Percentiles rank a stretch among this genome's conserved stretches.
Conservation (phyloP, 768 basidiomycete genomes). For the Podaxis sp. region DNA sequence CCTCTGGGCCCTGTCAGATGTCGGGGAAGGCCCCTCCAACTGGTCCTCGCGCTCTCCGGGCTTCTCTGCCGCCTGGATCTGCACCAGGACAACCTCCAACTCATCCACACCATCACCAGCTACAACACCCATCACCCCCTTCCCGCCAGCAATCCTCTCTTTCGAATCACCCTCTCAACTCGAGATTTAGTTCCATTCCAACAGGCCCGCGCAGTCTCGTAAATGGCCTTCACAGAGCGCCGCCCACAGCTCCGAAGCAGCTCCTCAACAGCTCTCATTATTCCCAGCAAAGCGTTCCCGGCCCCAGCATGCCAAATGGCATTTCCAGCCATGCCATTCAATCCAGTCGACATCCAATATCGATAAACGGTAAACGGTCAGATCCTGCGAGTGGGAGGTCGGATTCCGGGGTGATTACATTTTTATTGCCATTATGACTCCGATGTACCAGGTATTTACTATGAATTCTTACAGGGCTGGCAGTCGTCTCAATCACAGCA, state of each 20-base stretch:
- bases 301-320: constrained; percentile 22
- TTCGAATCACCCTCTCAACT: constrained; percentile 17
- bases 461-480: constrained; percentile 24
- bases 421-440: constrained; percentile 18
- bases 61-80: constrained; percentile 38
- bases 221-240: constrained; percentile 32
- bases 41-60: constrained; percentile 68
- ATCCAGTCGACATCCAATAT: constrained; percentile 31
- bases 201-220: constrained; percentile 65
- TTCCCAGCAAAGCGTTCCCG: constrained; percentile 16
- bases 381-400: constrained; percentile 19
- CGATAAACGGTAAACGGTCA: constrained; percentile 37
- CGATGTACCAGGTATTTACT: constrained; percentile 20
- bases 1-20: constrained; percentile 37
- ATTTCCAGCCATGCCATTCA: constrained; percentile 22
- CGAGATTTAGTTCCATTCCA: constrained; percentile 37
- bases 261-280: constrained; percentile 37
- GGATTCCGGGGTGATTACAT: constrained; percentile 23
- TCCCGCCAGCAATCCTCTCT: constrained; percentile 22
- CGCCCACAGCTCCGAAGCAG: constrained; percentile 38
- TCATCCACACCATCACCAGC: constrained; percentile 32
- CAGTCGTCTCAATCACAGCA: constrained; percentile 26
- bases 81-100: constrained; percentile 18
- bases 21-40: constrained; percentile 77
- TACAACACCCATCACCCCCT: constrained; percentile 22